Conservation (phyloP, 768 basidiomycete genomes). For the Porpolomopsis calyptriformis region DNA sequence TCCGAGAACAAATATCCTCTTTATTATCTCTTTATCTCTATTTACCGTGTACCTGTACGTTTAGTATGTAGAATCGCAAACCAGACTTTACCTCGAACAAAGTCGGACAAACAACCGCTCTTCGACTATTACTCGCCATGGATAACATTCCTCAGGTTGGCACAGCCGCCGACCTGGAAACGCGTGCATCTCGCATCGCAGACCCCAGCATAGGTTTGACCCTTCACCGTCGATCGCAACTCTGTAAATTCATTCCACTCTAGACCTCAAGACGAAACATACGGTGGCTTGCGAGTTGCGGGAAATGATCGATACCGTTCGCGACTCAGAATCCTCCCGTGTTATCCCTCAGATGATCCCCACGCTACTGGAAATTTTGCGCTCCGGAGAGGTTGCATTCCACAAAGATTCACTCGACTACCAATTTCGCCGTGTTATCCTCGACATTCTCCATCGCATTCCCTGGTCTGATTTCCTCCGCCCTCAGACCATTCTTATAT, state of each 20-base stretch:
- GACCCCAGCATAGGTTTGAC: constrained; percentile 61
- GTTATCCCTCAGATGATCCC: constrained; percentile 66
- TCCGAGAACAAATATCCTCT: too few relatives aligned
- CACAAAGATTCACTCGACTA: constrained; percentile 62
- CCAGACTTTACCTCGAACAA: too few relatives aligned
- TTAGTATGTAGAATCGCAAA: too few relatives aligned
- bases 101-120: neutral
- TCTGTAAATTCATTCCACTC: constrained; percentile 1
- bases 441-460: constrained; percentile 85
- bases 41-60: too few relatives aligned
- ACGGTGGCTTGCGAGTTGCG: constrained; percentile 66
- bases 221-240: constrained; percentile 1
- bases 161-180: constrained; percentile 47
- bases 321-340: constrained; percentile 62
- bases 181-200: constrained; percentile 60
- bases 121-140: constrained; percentile 2
- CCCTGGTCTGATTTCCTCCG: constrained; percentile 73
- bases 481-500: constrained; percentile 53
- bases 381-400: constrained; percentile 54
- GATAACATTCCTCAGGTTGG: constrained; percentile 3
- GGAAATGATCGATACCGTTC: constrained; percentile 70
- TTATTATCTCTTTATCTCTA: too few relatives aligned
- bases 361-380: constrained; percentile 61
- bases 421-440: constrained; percentile 74
- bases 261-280: constrained; percentile 65